These are phyloP conservation scores for Penicillium sp. DNA, from an alignment of 2,329 filamentous ascomycete genomes.

Conservation along the genomic window DNA sequence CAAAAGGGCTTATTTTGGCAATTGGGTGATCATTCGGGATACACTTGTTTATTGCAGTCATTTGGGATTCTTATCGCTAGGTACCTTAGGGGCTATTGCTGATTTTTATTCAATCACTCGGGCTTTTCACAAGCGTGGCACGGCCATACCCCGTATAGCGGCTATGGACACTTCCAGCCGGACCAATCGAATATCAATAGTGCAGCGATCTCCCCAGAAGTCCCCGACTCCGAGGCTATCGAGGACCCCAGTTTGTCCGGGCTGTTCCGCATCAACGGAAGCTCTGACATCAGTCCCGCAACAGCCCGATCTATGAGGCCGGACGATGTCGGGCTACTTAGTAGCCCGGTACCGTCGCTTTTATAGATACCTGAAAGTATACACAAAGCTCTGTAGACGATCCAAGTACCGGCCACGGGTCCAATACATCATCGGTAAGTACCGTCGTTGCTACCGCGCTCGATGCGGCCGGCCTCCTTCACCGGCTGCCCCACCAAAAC, in stretches of 20 bases:
- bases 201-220: constrained; percentile 21
- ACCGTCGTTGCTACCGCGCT: constrained; percentile 7
- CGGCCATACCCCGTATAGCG: constrained; percentile 13
- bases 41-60: not conserved
- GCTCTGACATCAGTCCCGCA: constrained; percentile 43
- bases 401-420: constrained; percentile 3
- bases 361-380: not conserved
- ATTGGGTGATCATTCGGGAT: constrained; percentile 8
- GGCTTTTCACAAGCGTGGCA: not conserved
- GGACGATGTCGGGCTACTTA: constrained; percentile 18
- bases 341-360: not conserved
- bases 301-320: constrained; percentile 38
- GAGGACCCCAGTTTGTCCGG: constrained; percentile 14
- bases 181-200: constrained; percentile 20
- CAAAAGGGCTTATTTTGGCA: constrained; percentile 12
- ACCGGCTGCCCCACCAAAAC: constrained; percentile 26
- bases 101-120: not conserved
- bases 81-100: not conserved
- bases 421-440: constrained; percentile 14
- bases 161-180: constrained; percentile 18
- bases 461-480: constrained; percentile 18
- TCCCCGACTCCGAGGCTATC: constrained; percentile 28
- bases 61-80: not conserved
- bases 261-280: constrained; percentile 29
- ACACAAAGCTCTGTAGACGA: not conserved